Percentiles rank a stretch among this genome's conserved stretches.
Conservation (phyloP, 2,329 filamentous ascomycete genomes). For the Setomelanomma holmii region DNA sequence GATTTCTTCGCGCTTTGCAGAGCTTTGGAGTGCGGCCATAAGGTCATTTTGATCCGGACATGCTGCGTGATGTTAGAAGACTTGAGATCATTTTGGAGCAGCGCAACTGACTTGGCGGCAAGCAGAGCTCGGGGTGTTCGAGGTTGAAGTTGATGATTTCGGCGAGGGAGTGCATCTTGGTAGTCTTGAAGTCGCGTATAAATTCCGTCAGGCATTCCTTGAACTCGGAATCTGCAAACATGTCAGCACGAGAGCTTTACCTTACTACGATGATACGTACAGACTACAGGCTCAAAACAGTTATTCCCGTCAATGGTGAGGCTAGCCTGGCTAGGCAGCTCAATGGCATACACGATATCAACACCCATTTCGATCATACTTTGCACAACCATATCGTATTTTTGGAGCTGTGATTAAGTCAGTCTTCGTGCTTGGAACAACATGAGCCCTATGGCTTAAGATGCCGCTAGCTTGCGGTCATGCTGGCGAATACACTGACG, state of each 20-base stretch:
- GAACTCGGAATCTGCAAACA: conserved; percentile 40
- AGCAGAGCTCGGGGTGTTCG: conserved; percentile 44
- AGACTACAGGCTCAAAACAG: conserved; percentile 47
- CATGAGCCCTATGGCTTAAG: conserved; percentile 4
- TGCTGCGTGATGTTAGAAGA: conserved; percentile 15
- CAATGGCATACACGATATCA: conserved; percentile 44
- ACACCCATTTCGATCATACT: conserved; percentile 47
- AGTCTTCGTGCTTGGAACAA: conserved; percentile 10
- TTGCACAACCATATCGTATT: conserved; percentile 45
- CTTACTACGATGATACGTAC: conserved; percentile 27
- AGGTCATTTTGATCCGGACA: conserved; percentile 47
- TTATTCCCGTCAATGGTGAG: conserved; percentile 42
- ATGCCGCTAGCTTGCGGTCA: background rate
- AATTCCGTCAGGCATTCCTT: conserved; percentile 43
- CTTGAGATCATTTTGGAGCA: background rate
- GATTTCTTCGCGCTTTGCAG: conserved; percentile 31
- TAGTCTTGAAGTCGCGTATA: conserved; percentile 42
- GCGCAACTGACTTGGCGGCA: conserved; percentile 39
- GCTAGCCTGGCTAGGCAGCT: conserved; percentile 37
- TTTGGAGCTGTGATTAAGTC: conserved; percentile 35
- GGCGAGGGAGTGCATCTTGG: conserved; percentile 46
- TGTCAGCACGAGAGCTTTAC: conserved; percentile 3
- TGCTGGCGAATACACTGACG: conserved; percentile 1
- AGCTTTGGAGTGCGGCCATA: conserved; percentile 39
- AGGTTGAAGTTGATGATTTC: conserved; percentile 49